Base-by-base conservation (phyloP, 371 early-diverging fungal genomes). In the Circinella minor region DNA sequence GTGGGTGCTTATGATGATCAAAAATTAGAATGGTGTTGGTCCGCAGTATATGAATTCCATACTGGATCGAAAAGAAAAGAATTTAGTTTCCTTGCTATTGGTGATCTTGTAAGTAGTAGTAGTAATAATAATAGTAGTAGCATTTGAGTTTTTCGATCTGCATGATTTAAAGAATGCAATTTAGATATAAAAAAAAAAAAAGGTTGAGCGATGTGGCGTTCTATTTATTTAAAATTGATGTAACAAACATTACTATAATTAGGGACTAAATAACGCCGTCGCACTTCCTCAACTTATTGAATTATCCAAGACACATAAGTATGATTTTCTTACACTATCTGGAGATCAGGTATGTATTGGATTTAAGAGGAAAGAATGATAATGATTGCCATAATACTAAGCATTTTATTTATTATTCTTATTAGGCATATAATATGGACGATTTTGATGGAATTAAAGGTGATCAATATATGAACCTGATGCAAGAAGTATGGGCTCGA, bases 261-360 rank as follows among this genome's bases (percentile, higher is more conserved):
- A 81, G 81, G 82, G 83, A n/a, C 66, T 79, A 8, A 77, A 76
- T 63, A 83, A 83, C 68, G 80, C 80, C 37, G 84, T 84, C 1
- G 71, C 82, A 34, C 63, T 74, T 13, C 71, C 78, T 5, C 75
- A 75, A 27, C 54, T 84, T 68, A 72, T 74, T 18, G 65, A 78
- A 10, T 46, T 72, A 5, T 82, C 77, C 10, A 73, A 74, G 13
- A 74, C 75, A 6, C 77, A 80, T 49, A 71, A 77, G 47, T 81
- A 80, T 55, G 84, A 84, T 43, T 83, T 83, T 63, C 51, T 83
- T n/a, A 81, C 81, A 3, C 10, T 84, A 0, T 78, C 77, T 17
- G 84, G 84, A 14, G 84, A 84, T 65, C 83, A 83, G 63, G 69
- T 69, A 69, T 8, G 18, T 39, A 15, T 62, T 62, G 11, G 43